Conservation (phyloP, 805 yeast species). For the Scheffersomyces ergatensis region DNA sequence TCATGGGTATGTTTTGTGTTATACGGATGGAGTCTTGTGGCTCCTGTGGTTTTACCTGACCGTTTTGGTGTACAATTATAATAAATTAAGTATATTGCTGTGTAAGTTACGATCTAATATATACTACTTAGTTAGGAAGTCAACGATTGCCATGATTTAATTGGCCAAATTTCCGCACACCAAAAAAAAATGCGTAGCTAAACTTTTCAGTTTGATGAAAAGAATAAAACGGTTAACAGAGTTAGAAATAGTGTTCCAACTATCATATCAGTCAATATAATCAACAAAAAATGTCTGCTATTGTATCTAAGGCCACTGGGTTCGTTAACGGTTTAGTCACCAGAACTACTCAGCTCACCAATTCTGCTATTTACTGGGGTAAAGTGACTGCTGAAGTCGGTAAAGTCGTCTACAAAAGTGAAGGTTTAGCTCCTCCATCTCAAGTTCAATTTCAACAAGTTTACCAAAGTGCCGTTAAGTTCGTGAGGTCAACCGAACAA, state of each 20-base stretch:
- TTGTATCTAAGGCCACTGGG: slow-evolving; percentile 38
- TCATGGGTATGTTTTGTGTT: slow-evolving; percentile 88
- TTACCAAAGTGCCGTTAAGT: slow-evolving; percentile 47
- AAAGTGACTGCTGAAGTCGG: slow-evolving; percentile 64
- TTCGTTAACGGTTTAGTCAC: slow-evolving; percentile 32
- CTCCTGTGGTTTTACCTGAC: slow-evolving; percentile 90
- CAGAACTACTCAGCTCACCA: slow-evolving; percentile 38
- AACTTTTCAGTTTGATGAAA: slow-evolving; percentile 5
- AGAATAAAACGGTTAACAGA: not conserved
- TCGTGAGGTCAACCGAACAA: slow-evolving; percentile 38
- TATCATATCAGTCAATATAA: not conserved
- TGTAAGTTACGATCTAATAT: not conserved
- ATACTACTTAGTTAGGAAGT: slow-evolving; percentile 21
- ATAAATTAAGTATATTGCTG: not conserved
- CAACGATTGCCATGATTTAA: slow-evolving; percentile 9
- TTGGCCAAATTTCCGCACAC: slow-evolving; percentile 7
- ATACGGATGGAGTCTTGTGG: slow-evolving; percentile 88
- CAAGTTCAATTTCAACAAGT: slow-evolving; percentile 72
- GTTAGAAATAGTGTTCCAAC: not conserved
- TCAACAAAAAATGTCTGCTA: slow-evolving; percentile 41
- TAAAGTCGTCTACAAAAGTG: slow-evolving; percentile 83
- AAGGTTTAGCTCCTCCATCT: slow-evolving; percentile 91
- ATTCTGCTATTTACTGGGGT: slow-evolving; percentile 76
- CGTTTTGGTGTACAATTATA: slow-evolving; percentile 53
- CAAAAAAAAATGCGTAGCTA: not conserved